Percentiles rank a stretch among this genome's conserved stretches.
phyloP scores from a whole-genome alignment of 164 flowering plant genomes.

The Paratinospora sagittata region DNA sequence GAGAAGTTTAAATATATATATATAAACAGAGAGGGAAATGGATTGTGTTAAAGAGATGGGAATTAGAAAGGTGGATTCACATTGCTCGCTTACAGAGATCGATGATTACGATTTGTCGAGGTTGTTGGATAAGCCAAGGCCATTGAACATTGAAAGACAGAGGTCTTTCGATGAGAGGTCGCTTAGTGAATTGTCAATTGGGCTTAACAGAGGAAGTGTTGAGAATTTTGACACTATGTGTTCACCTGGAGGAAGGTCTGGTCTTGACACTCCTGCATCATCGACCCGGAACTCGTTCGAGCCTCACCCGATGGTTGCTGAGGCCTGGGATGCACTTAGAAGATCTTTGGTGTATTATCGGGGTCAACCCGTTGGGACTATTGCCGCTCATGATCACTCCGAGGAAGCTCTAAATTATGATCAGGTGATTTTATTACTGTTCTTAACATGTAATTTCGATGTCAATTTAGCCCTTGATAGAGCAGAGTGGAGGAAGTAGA shows the following conservation, averaged over 20 bases:
- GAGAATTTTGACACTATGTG: conserved; percentile 21
- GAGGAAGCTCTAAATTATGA: conserved; percentile 35
- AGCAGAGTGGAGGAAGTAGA: too few species aligned
- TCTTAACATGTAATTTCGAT: background rate
- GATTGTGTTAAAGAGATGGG: conserved; percentile 12
- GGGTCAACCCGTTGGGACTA: conserved; percentile 36
- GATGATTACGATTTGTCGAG: conserved; percentile 17
- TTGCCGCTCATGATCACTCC: conserved; percentile 30
- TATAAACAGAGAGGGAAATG: conserved; percentile 10
- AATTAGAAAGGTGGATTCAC: conserved; percentile 13
- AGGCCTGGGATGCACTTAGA: conserved; percentile 41
- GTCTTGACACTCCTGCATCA: conserved; percentile 21
- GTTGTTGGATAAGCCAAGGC: conserved; percentile 18
- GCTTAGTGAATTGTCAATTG: conserved; percentile 17
- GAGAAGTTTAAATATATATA: background rate
- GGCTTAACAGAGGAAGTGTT: conserved; percentile 1
- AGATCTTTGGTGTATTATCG: conserved; percentile 30
- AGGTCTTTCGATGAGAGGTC: conserved; percentile 24
- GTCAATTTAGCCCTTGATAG: too few species aligned
- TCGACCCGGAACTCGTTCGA: conserved; percentile 30
- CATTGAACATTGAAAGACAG: conserved; percentile 21
- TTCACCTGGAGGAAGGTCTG: conserved; percentile 19
- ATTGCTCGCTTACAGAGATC: conserved; percentile 8
- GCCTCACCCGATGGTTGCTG: conserved; percentile 41
- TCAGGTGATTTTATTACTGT: conserved; percentile 22